A percentile compares a stretch with the other conserved stretches of the same genome.
Conservation (phyloP, 129 eudicot genomes). For the Dittrichia graveolens region DNA sequence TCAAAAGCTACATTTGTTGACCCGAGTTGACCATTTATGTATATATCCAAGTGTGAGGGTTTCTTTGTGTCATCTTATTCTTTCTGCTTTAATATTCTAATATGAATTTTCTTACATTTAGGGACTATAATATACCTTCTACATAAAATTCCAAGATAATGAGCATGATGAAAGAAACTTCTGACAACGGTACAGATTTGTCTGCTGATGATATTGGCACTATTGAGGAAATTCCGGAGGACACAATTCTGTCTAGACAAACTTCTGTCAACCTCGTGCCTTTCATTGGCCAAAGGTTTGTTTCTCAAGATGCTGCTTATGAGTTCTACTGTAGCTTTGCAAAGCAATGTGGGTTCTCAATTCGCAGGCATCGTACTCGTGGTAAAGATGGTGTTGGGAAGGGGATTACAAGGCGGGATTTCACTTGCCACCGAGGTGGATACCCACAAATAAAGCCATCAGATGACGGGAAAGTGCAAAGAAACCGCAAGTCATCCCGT, state of each 20-base stretch:
- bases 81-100: not conserved
- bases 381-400: slow-evolving; percentile 92
- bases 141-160: slow-evolving; percentile 45
- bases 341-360: slow-evolving; percentile 85
- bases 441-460: slow-evolving; percentile 75
- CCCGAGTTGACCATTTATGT: not conserved
- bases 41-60: not conserved
- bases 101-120: slow-evolving; percentile 15
- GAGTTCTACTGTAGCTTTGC: slow-evolving; percentile 90
- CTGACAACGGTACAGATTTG: slow-evolving; percentile 75
- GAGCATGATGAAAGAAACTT: slow-evolving; percentile 51
- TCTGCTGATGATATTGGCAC: slow-evolving; percentile 81
- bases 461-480: slow-evolving; percentile 72
- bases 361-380: slow-evolving; percentile 81
- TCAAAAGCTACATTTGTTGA: not conserved
- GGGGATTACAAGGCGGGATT: slow-evolving; percentile 86
- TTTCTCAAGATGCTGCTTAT: slow-evolving; percentile 93
- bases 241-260: slow-evolving; percentile 73
- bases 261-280: slow-evolving; percentile 80
- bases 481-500: slow-evolving; percentile 82
- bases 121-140: slow-evolving; percentile 18
- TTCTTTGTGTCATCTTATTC: slow-evolving; percentile 1
- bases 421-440: slow-evolving; percentile 88
- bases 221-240: slow-evolving; percentile 75
- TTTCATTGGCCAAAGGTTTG: slow-evolving; percentile 83